Base-by-base conservation (phyloP, 2,329 filamentous ascomycete species). In the Domatiomyces globalis region DNA sequence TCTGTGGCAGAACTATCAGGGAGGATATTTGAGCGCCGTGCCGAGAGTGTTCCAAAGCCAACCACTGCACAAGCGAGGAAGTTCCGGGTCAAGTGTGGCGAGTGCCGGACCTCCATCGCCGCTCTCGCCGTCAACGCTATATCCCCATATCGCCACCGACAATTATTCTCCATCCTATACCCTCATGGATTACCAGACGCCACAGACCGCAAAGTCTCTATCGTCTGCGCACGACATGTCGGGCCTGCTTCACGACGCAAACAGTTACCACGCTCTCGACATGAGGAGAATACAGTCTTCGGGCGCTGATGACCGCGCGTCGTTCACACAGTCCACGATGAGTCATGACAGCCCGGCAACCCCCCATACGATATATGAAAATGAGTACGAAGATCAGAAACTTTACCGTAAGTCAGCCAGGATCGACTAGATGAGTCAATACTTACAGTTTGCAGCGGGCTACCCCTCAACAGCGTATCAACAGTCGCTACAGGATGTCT, bases 311-410 rank as follows among this genome's bases (percentile, higher is more conserved):
- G 75, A 77, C 29, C 71, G 74, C 48, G 61, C 70, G 33, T 68
- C 73, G 43, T 73, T 72, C 49, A 72, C 77, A 58, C 71, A 73
- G 50, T 81, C 78, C 2, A 80, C 74, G 51, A 70, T 75, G 64
- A 78, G 76, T 58, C 75, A 77, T 58, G 75, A 80, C 60, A 81
- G 77, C 29, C 78, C 78, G 8, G 74, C 76, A 44, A 82, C 79
- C 50, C 77, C 79, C n/a, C 75, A 77, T 58, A 77, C 71, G 22
- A 71, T 67, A 49, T 72, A 77, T 51, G 66, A 68, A 33, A 73
- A 75, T 49, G 76, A 80, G 48, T 66, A 69, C 54, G 72, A 78
- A 49, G 74, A 75, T 56, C 78, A 72, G 60, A 56, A 67, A 61
- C 67, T 73, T 57, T 69, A 71, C 75, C 77, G 77, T 80, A 72